These are phyloP conservation scores for Chrysosporium keratinophilum DNA, from an alignment of 2,329 filamentous ascomycete genomes.

Conservation along the genomic window DNA sequence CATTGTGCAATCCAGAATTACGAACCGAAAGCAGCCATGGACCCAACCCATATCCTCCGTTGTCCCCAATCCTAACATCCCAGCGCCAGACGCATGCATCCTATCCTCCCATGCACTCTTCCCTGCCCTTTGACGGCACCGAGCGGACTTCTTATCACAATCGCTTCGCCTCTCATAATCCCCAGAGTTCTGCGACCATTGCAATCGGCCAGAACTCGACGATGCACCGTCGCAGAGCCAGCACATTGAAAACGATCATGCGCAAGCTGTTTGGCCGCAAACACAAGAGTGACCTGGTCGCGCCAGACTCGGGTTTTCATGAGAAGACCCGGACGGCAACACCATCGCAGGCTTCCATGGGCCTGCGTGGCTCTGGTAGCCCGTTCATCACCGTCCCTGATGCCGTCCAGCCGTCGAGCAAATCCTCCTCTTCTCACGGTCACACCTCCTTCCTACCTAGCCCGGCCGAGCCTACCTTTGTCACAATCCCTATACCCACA, in stretches of 20 bases:
- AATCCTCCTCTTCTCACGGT: slow-evolving; percentile 7
- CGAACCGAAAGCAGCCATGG: slow-evolving; percentile 14
- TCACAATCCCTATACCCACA: background rate
- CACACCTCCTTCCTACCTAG: background rate
- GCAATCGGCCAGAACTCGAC: slow-evolving; percentile 19
- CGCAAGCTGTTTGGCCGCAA: slow-evolving; percentile 36
- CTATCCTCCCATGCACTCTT: slow-evolving; percentile 15
- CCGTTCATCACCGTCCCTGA: slow-evolving; percentile 21
- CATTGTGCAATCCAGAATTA: slow-evolving; percentile 19
- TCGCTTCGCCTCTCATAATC: slow-evolving; percentile 17
- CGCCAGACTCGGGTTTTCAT: slow-evolving; percentile 19
- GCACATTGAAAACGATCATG: slow-evolving; percentile 37
- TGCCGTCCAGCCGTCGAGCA: slow-evolving; percentile 15
- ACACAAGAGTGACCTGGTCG: slow-evolving; percentile 26
- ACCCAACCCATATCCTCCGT: slow-evolving; percentile 10
- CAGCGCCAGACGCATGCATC: slow-evolving; percentile 8
- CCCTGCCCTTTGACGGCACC: slow-evolving; percentile 15
- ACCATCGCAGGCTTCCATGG: slow-evolving; percentile 13
- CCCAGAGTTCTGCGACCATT: slow-evolving; percentile 21
- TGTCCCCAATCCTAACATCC: slow-evolving; percentile 13
- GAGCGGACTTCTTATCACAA: slow-evolving; percentile 14
- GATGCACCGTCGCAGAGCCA: slow-evolving; percentile 32
- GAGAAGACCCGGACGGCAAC: slow-evolving; percentile 2
- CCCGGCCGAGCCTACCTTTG: slow-evolving; percentile 1
- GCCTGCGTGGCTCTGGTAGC: slow-evolving; percentile 16